Percentiles rank a stretch among this genome's conserved stretches.
Conservation (phyloP, 441 rosid genomes). For the Erodium moschatum region DNA sequence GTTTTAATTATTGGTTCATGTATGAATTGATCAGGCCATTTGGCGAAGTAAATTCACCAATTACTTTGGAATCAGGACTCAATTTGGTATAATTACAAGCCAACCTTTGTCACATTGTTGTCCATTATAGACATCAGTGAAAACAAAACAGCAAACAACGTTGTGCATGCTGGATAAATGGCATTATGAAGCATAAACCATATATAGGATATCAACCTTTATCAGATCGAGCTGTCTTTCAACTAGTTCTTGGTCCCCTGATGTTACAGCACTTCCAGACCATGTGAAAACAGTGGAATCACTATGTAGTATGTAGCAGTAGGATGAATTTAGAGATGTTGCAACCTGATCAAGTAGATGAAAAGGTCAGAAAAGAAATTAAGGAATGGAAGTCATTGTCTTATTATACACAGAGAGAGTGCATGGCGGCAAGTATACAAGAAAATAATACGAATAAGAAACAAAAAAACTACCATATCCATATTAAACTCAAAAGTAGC, state of each 20-base stretch:
- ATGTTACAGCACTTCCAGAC: slow-evolving; percentile 77
- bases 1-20: neutral
- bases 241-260: slow-evolving; percentile 72
- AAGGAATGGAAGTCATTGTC: slow-evolving; percentile 11
- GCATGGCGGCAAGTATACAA: neutral
- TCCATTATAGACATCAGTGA: neutral
- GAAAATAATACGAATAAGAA: neutral
- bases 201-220: slow-evolving; percentile 41
- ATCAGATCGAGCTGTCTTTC: slow-evolving; percentile 90
- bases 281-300: slow-evolving; percentile 72
- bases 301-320: slow-evolving; percentile 81
- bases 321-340: slow-evolving; percentile 76
- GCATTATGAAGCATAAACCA: neutral
- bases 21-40: neutral
- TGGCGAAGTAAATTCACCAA: neutral
- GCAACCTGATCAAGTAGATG: slow-evolving; percentile 43
- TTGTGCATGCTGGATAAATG: too few relatives aligned
- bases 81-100: neutral
- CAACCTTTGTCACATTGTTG: slow-evolving; percentile 6
- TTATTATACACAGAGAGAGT: neutral
- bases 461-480: neutral
- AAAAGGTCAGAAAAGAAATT: slow-evolving; percentile 6
- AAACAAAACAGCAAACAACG: neutral
- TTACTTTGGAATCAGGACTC: neutral
- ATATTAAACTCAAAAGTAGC: neutral